phyloP scores from a whole-genome alignment of 805 yeast genomes.

The Starmerella floris region DNA sequence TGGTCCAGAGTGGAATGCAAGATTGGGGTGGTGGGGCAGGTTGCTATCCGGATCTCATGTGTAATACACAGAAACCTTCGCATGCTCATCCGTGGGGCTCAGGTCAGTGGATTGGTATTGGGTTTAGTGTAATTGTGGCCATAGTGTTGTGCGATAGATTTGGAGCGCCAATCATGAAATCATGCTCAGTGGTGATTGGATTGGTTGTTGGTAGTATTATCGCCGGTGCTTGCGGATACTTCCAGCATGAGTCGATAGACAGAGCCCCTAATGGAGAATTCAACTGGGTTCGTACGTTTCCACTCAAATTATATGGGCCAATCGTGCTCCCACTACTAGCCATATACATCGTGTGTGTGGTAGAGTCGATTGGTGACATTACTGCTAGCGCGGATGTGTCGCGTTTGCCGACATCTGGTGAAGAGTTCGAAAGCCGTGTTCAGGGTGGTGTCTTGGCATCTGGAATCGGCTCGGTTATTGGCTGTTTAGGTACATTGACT shows the following conservation, averaged over 20 bases:
- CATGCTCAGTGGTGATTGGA: constrained; percentile 84
- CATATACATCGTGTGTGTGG: constrained; percentile 65
- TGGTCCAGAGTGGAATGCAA: constrained; percentile 58
- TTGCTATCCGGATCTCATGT: constrained; percentile 23
- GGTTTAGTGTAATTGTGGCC: constrained; percentile 64
- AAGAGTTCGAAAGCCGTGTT: constrained; percentile 63
- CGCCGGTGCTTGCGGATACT: constrained; percentile 83
- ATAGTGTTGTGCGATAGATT: constrained; percentile 69
- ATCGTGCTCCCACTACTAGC: constrained; percentile 76
- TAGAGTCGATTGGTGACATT: constrained; percentile 92
- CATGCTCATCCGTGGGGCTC: constrained; percentile 66
- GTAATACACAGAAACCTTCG: constrained; percentile 40
- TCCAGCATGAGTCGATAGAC: constrained; percentile 42
- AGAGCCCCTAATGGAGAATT: constrained; percentile 73
- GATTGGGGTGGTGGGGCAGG: constrained; percentile 85
- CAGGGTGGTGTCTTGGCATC: constrained; percentile 91
- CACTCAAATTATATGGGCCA: constrained; percentile 65
- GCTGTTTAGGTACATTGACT: constrained; percentile 71
- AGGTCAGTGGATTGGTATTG: constrained; percentile 75
- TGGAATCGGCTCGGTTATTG: constrained; percentile 64
- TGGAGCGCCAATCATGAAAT: constrained; percentile 90
- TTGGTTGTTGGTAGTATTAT: constrained; percentile 79
- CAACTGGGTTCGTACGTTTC: constrained; percentile 79
- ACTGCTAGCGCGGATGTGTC: constrained; percentile 92
- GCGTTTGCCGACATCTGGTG: constrained; percentile 71